Base-by-base conservation (phyloP, 768 basidiomycete species). In the Rhodotorula sphaerocarpa region DNA sequence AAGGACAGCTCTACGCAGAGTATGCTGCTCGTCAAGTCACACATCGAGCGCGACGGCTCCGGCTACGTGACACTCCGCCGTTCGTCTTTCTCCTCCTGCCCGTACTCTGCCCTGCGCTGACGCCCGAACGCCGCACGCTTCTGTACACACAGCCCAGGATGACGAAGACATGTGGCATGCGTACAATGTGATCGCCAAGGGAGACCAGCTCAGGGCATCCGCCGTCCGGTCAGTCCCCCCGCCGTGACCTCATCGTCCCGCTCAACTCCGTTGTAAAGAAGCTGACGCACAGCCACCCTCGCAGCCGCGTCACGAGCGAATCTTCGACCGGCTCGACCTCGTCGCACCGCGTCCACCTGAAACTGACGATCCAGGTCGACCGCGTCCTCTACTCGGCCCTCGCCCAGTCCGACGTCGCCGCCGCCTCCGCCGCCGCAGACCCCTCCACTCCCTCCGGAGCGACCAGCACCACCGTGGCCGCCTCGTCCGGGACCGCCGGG, bases 151-250 rank as follows among this genome's bases (percentile, higher is more conserved):
- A 70, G 57, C 93, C 7, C 91, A 99, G 75, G 92, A 97, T 70
- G 90, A 96, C 72, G 95, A 99, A 77, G 95, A 99, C 75, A 95
- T 99, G 87, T 99, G 93, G 92, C 95, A 99, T 80, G 80, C 96
- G 33, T 99, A 97, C 76, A 97, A 99, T 78, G 80, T 99, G 59
- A 95, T 99, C 57, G 83, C 88, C 68, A 80, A 65, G 61, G 63
- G 63, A 7, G 67, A 69, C 47, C 53, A 62, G 30, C 51, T 69
- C 3, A 28, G 67, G 10, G 67, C 51, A 1, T 61, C 62, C 2
- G 67, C 67, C 33, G 67, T 68, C 25, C 41, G 67, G 67, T 64
- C 23, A 30, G 58, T 53, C 27, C 1, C 36, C 36, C 16, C 36
- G 36, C 9, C 36, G 36, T 39, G 36, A 39, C 36, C n/a, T 18